Conservation (phyloP, 345 rosid species). For the Sisymbrium altissimum region DNA sequence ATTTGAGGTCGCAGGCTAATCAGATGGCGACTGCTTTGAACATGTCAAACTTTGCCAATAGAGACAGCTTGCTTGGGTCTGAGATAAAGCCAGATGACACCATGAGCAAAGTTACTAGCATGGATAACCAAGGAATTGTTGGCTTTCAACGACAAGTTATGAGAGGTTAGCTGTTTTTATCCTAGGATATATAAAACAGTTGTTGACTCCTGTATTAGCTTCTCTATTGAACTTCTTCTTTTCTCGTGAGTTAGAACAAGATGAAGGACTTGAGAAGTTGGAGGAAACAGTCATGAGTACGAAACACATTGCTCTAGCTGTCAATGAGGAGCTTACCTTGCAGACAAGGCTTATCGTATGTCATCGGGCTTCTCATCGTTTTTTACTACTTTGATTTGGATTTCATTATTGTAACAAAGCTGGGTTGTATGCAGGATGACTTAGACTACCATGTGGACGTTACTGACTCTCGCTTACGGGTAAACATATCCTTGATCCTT, state of each 20-base stretch:
- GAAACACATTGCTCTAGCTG: conserved; percentile 87
- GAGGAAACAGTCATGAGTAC: conserved; percentile 85
- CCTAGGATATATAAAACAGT: neutral
- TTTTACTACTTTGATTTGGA: conserved; percentile 1
- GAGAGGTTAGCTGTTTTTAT: conserved; percentile 54
- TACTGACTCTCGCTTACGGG: conserved; percentile 84
- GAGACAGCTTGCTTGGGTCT: conserved; percentile 83
- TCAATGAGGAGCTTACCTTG: conserved; percentile 81
- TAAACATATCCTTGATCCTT: conserved; percentile 30
- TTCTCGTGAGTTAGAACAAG: conserved; percentile 68
- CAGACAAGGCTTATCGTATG: conserved; percentile 87
- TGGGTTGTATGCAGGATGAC: conserved; percentile 60
- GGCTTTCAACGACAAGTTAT: conserved; percentile 87
- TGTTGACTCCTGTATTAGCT: neutral
- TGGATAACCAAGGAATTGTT: conserved; percentile 86
- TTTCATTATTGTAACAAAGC: neutral
- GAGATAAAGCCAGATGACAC: conserved; percentile 64
- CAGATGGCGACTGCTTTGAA: conserved; percentile 83
- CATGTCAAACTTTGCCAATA: conserved; percentile 77
- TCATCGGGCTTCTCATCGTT: neutral
- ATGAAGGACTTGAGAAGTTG: conserved; percentile 92
- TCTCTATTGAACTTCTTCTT: neutral
- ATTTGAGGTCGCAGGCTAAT: conserved; percentile 65
- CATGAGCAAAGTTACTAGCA: conserved; percentile 53
- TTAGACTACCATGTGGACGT: conserved; percentile 88